Conservation (phyloP, 257 asterid genomes). For the Cruciata laevipes region DNA sequence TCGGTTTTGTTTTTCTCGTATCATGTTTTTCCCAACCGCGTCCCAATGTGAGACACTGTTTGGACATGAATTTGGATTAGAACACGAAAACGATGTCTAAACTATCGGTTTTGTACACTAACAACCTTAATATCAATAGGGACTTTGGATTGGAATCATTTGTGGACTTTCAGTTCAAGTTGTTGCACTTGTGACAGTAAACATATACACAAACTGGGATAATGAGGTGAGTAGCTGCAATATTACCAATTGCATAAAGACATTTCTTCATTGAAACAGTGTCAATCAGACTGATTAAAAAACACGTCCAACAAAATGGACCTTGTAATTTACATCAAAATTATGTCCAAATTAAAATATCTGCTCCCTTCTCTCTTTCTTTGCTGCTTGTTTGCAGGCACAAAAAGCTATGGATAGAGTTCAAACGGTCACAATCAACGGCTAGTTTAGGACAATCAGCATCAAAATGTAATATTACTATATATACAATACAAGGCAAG, state of each 20-base stretch:
- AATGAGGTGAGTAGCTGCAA: conserved; percentile 38
- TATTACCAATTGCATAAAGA: too few species aligned
- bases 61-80: too few species aligned
- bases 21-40: too few species aligned
- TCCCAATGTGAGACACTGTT: too few species aligned
- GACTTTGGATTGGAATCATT: conserved; percentile 74
- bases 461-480: too few species aligned
- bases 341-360: background rate
- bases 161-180: conserved; percentile 51
- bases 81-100: background rate
- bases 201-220: conserved; percentile 52
- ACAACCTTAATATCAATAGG: conserved; percentile 23
- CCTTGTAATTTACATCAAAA: background rate
- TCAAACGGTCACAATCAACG: background rate
- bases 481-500: too few species aligned
- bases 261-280: too few species aligned
- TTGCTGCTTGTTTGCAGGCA: background rate
- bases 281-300: too few species aligned
- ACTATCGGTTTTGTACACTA: background rate
- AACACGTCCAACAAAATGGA: background rate
- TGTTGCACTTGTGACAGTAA: conserved; percentile 45
- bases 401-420: background rate
- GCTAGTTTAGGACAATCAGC: too few species aligned
- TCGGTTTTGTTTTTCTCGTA: too few species aligned
- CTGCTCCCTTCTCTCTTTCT: background rate